Evolutionary conservation across 441 rosid genomes (phyloP), one percentile per base, ranked within the genome.

Genomic region (Syzygium syzygioides): DNA sequence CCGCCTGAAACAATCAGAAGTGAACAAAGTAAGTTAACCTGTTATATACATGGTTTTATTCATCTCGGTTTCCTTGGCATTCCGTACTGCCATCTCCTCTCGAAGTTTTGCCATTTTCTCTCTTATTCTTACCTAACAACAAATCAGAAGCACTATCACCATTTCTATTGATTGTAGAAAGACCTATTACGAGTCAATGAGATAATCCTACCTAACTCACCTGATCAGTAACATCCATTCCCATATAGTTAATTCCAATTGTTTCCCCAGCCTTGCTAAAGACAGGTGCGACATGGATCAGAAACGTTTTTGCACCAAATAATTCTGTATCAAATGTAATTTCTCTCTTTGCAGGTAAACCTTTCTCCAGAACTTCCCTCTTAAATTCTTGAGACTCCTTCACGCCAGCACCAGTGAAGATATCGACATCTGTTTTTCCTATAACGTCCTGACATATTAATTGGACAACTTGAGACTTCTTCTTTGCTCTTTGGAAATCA

Each of bases 211-310:
- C 15, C 13, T 45, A 56, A 52, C 86, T 76, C 88, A 97, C 99
- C 97, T 97, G 99, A 90, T 98, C 99, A 55, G 99, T 94, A 52
- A 97, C 94, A 88, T 98, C 99, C 99, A 98, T 98, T 89, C 99
- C 99, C 97, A 98, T 95, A 84, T 97, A 98, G 87, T 98, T 98
- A 87, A 98, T 93, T 86, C 99, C 99, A 79, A 98, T 98, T 26
- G 96, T 97, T 90, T 95, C 99, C 19, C 94, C 94, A 85, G 98
- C 91, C 92, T 98, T 98, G 95, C 95, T 96, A 84, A 95, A 96
- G 79, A 98, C 99, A 55, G 99, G 99, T 85, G 96, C 98, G n/a
- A 97, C 99, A 50, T 93, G 95, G 85, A 98, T 97, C 93, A 98
- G 90, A 90, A 98, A 98, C 6, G 99, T 98, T 93, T 97, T 98